Percentiles rank a stretch among this genome's conserved stretches.
phyloP scores from a whole-genome alignment of 148 eudicot species.

The Camellia lanceoleosa region DNA sequence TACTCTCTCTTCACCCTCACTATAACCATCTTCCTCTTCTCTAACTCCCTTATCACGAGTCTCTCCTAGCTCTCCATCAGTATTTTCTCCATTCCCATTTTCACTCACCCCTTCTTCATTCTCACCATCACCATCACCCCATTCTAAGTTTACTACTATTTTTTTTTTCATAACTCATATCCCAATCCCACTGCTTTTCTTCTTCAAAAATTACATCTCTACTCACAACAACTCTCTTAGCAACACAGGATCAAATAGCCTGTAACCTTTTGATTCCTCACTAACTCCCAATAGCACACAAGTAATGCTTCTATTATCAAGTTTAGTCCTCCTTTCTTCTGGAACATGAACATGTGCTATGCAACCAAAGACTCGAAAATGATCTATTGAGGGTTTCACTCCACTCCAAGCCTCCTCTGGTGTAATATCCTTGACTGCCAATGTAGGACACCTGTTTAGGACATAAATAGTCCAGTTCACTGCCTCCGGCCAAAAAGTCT shows the following conservation, averaged over 20 bases:
- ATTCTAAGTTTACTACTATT: background rate
- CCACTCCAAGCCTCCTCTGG: too few species aligned
- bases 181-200: background rate
- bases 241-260: too few species aligned
- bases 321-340: too few species aligned
- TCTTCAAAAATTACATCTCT: background rate
- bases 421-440: background rate
- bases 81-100: background rate
- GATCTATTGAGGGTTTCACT: too few species aligned
- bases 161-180: background rate
- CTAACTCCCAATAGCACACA: too few species aligned
- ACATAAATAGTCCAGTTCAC: background rate
- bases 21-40: background rate
- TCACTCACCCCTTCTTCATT: background rate
- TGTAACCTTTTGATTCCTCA: too few species aligned
- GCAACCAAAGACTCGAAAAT: too few species aligned
- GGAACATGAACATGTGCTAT: too few species aligned
- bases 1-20: constrained; percentile 5
- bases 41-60: background rate
- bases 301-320: too few species aligned
- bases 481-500: background rate
- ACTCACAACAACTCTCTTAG: too few species aligned
- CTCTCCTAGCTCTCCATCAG: background rate
- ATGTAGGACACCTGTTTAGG: background rate
- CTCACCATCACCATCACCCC: background rate